Evolutionary conservation across 257 asterid species (phyloP).

Genomic region (Plantago ovata): DNA sequence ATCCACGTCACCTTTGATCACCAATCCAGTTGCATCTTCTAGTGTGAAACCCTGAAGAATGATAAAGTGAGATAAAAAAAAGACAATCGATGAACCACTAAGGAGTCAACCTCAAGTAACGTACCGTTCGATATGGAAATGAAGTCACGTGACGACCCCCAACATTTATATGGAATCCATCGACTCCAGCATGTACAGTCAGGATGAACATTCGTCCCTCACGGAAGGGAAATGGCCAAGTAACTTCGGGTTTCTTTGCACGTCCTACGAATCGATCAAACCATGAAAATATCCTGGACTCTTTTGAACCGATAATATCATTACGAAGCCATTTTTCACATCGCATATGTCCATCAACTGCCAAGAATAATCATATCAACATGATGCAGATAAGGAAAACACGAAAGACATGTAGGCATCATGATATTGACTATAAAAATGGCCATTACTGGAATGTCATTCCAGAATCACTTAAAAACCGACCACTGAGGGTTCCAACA

Average conservation of each 20-base stretch:
- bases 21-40: constrained; percentile 97
- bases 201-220: constrained; percentile 86
- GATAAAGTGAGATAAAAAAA: neutral
- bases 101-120: constrained; percentile 6
- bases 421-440: neutral
- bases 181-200: constrained; percentile 90
- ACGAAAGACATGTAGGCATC: neutral
- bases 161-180: constrained; percentile 86
- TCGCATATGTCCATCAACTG: constrained; percentile 76
- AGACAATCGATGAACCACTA: too few species aligned
- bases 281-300: constrained; percentile 71
- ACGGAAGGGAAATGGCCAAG: constrained; percentile 89
- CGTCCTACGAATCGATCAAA: constrained; percentile 72
- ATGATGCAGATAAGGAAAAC: neutral
- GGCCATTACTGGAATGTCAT: neutral
- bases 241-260: constrained; percentile 69
- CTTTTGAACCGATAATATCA: constrained; percentile 63
- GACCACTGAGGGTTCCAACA: neutral
- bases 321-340: constrained; percentile 94
- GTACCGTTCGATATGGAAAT: constrained; percentile 89
- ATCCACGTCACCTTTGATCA: constrained; percentile 84
- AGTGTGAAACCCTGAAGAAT: constrained; percentile 77
- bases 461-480: neutral
- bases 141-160: constrained; percentile 98
- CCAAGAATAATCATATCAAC: constrained; percentile 16